phyloP scores from a whole-genome alignment of 2,329 filamentous ascomycete genomes.

The Geosmithia flava region DNA sequence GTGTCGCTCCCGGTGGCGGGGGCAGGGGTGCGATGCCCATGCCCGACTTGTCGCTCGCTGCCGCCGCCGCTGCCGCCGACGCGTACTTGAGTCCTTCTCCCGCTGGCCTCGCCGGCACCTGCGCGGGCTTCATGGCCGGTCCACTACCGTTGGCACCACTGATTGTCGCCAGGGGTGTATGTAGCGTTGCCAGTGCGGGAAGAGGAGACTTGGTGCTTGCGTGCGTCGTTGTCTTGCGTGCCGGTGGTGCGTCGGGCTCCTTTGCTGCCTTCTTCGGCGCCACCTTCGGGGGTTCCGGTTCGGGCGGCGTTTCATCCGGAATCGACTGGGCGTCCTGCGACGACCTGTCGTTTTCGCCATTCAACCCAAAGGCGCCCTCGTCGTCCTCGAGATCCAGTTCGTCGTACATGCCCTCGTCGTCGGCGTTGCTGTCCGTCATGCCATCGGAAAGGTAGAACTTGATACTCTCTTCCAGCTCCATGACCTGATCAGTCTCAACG shows the following conservation, averaged over 20 bases:
- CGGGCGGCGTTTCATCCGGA: slow-evolving; percentile 62
- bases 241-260: slow-evolving; percentile 41
- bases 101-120: slow-evolving; percentile 69
- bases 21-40: slow-evolving; percentile 90
- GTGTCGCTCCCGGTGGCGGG: slow-evolving; percentile 57
- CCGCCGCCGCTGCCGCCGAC: slow-evolving; percentile 86
- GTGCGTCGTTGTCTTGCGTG: slow-evolving; percentile 41
- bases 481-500: slow-evolving; percentile 77
- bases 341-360: slow-evolving; percentile 74
- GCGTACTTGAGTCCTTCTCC: slow-evolving; percentile 94
- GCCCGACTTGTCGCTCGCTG: slow-evolving; percentile 75
- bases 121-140: slow-evolving; percentile 81
- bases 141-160: slow-evolving; percentile 43
- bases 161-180: slow-evolving; percentile 54
- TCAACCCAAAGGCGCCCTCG: slow-evolving; percentile 76
- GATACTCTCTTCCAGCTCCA: slow-evolving; percentile 82
- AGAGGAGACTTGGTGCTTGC: slow-evolving; percentile 90
- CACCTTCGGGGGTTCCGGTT: slow-evolving; percentile 39
- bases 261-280: slow-evolving; percentile 39
- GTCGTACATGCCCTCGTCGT: slow-evolving; percentile 92
- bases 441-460: slow-evolving; percentile 91
- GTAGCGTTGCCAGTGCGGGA: slow-evolving; percentile 82
- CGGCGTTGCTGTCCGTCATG: slow-evolving; percentile 77
- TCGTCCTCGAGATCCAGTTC: slow-evolving; percentile 88
- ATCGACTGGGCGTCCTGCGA: slow-evolving; percentile 91